Evolutionary conservation across 768 basidiomycete genomes (phyloP), one percentile per base, ranked within the genome.

Genomic region (Auricularia cornea): DNA sequence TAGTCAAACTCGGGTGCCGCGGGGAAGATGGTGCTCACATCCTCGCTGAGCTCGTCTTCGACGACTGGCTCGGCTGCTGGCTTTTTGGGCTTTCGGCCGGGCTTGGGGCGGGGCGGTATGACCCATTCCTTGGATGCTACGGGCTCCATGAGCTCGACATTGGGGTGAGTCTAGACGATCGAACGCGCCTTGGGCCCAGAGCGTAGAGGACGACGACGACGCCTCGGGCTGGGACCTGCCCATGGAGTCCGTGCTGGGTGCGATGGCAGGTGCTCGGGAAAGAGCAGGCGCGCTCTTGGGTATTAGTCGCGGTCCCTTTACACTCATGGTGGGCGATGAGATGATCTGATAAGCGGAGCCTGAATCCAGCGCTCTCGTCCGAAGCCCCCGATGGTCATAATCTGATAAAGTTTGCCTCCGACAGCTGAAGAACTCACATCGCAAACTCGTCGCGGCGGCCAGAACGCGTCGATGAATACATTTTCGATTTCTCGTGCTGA

Each of bases 61-160:
- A 62, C 64, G n/a, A 63, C 62, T 12, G 68, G 52, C 33, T 76
- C 66, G 12, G 70, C 67, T 23, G 73, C 30, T 65, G 90, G 90
- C 68, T 84, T 89, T 82, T 92, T 93, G 20, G 90, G 91, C 77
- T 93, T 93, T 56, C 92, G 80, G 20, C 92, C 92, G 38, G 92
- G 92, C 72, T 90, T 93, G 10, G 90, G 88, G 69, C 89, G 91
- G 8, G 92, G 87, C 28, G 87, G 87, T 67, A 94, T 89, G 65
- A 90, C 82, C 92, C 92, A 94, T 73, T 92, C 89, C 73, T 87
- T 92, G n/a, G 90, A 91, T 31, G 91, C 91, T 90, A 71, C n/a
- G 61, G 44, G 26, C 54, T 18, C 40, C 62, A 59, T 63, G 63
- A 28, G 51, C 60, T 31, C 32, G 52, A 62, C 60, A 60, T 35